Base-by-base conservation (phyloP, 768 basidiomycete species). In the Tulasnella calospora region DNA sequence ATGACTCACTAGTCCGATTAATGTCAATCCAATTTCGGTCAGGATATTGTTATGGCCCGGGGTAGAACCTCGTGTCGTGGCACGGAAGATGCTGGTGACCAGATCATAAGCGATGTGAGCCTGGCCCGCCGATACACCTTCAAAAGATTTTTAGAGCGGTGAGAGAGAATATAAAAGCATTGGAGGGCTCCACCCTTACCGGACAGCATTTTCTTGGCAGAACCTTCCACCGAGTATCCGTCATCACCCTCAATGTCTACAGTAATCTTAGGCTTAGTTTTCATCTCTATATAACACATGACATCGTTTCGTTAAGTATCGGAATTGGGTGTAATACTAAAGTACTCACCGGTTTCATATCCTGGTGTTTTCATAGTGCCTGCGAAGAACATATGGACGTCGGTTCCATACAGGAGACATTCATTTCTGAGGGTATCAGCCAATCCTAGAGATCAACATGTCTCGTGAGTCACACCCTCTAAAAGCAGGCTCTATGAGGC, bases 381-480 rank as follows among this genome's bases (percentile, higher is more conserved):
- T 0, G 96, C 94, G 85, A 94, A 92, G 85, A 90, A 94, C 69
- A 94, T 89, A 80, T 96, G 94, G 8, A 94, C 89, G 74, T 87
- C 86, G 82, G 94, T 92, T 73, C 88, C 89, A 83, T 96, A 95
- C 9, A 96, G 86, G 80, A 90, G 85, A 72, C 94, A 85, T 82
- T 97, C 96, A 35, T 90, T 92, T 10, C 92, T 91, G 21, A 98
- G 87, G 0, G 91, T 88, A 79, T 98, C 96, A 19, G 93, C 94
- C 0, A 98, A 89, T 19, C 92, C 94, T 95, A 82, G 12, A 38
- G 33, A 51, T 17, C 38, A 73, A 13, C 51, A 46, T 36, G 77
- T 15, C 8, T 77, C 19, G 36, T 61, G 41, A 47, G 7, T 17
- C 1, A 40, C 74, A 44, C n/a, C n/a, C 4, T 46, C 38, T 17